phyloP scores from a whole-genome alignment of 225 moss, liverwort and hornwort species.

The Pseudoscleropodium purum region DNA sequence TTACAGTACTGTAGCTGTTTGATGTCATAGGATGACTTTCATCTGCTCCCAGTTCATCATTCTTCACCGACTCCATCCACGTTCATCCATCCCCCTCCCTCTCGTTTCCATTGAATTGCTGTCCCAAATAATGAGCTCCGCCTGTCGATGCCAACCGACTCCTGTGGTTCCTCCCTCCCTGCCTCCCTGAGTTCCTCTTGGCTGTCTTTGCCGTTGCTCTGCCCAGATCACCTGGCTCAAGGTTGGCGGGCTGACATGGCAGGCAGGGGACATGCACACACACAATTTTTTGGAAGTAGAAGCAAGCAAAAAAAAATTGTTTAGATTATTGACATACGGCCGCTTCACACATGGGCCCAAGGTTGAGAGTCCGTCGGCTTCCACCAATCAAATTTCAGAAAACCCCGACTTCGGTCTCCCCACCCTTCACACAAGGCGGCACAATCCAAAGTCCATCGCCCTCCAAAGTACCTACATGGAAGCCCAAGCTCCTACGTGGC shows the following conservation, averaged over 20 bases:
- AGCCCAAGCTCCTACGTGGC: too few species aligned
- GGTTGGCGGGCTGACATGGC: neutral
- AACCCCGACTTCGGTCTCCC: too few species aligned
- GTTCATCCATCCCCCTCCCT: neutral
- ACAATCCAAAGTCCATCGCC: too few species aligned
- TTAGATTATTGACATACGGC: neutral
- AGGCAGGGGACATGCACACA: too few species aligned
- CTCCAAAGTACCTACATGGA: too few species aligned
- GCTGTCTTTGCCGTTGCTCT: neutral
- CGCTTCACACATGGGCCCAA: too few species aligned
- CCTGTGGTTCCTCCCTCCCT: neutral
- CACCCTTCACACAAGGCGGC: too few species aligned
- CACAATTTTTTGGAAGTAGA: too few species aligned
- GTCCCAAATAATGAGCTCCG: neutral
- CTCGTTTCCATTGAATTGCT: neutral
- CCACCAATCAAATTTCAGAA: too few species aligned
- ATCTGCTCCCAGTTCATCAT: neutral
- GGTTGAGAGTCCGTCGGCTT: too few species aligned
- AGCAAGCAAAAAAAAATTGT: neutral
- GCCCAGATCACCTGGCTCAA: neutral
- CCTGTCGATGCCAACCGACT: neutral
- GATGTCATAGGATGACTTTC: neutral
- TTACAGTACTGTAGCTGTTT: neutral
- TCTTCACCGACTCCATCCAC: slow-evolving; percentile 6
- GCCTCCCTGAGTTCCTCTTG: neutral